Percentiles rank a stretch among this genome's conserved stretches.
Evolutionary conservation across 306 rosid genomes (phyloP).

Genomic region (Rosa multiflora): DNA sequence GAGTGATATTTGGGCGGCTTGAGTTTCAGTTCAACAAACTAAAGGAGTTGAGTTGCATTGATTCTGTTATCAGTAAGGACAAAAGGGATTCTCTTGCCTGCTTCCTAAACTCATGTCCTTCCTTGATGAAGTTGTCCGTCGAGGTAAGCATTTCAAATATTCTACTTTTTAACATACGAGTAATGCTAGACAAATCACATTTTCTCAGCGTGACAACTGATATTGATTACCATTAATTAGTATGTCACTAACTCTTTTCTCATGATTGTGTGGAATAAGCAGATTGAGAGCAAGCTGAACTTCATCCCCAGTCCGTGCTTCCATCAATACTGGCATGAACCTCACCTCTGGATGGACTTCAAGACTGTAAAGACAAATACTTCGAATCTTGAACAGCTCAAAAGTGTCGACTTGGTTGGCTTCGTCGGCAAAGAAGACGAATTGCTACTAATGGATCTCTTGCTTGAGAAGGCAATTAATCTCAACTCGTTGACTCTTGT

Average conservation of each 20-base stretch:
- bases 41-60: slow-evolving; percentile 15
- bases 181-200: neutral
- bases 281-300: slow-evolving; percentile 21
- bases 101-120: slow-evolving; percentile 27
- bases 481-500: slow-evolving; percentile 14
- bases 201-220: neutral
- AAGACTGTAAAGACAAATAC: slow-evolving; percentile 12
- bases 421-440: slow-evolving; percentile 20
- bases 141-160: neutral
- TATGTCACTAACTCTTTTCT: neutral
- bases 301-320: neutral
- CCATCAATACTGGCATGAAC: slow-evolving; percentile 31
- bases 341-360: slow-evolving; percentile 36
- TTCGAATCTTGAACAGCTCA: slow-evolving; percentile 19
- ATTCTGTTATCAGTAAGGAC: slow-evolving; percentile 21
- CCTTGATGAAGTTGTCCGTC: neutral
- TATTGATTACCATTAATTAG: neutral
- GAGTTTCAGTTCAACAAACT: slow-evolving; percentile 24
- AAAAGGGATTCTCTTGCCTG: slow-evolving; percentile 30
- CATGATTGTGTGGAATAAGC: neutral
- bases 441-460: slow-evolving; percentile 10
- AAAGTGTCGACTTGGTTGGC: slow-evolving; percentile 4
- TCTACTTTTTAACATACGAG: neutral
- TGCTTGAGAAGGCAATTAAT: slow-evolving; percentile 20
- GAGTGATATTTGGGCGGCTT: slow-evolving; percentile 27